Base-by-base conservation (phyloP, 2,329 filamentous ascomycete species). In the Cladophialophora chaetospira region DNA sequence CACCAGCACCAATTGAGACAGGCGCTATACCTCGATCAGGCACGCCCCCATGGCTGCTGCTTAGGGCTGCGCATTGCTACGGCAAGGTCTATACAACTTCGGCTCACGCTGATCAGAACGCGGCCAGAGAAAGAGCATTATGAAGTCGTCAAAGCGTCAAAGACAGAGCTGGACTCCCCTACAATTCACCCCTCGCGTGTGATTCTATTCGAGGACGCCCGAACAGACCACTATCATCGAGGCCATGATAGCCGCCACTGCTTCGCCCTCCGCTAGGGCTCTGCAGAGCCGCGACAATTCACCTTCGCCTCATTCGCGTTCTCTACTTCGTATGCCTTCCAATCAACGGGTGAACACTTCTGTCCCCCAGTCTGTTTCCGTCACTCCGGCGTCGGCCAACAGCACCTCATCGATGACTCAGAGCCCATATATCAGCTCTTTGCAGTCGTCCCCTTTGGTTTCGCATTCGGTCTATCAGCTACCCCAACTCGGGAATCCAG, bases 401-500 rank as follows among this genome's bases (percentile, higher is more conserved):
- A 65, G 61, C 45, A 47, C 44, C 23, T 63, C 61, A 10, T 67
- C 65, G 10, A 54, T 62, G 26, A 53, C 63, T 23, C 52, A 55
- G 5, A 66, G 64, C 44, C 65, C 65, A 9, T 62, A 62, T 52
- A 55, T 62, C 8, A 42, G 53, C 35, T 67, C 65, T 4, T 33
- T 63, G 9, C 61, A 65, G 44, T 63, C 64, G 17, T 66, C 65
- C 42, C 65, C 65, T 5, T 49, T 63, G 56, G 57, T 60, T 35
- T 51, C 58, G 26, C 44, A 60, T 45, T 28, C 52, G 15, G 35
- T 53, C 10, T 42, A 55, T 38, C 58, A 60, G 13, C 40, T 38
- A 23, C 77, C 77, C 50, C 73, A 75, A 28, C 69, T 65, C 10
- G 52, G 57, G 15, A 65, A 78, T 23, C 76, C 80, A 3, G 73